Evolutionary conservation across 2,329 filamentous ascomycete species (phyloP), one percentile per base, ranked within the genome.

Genomic region (Clonostachys chloroleuca): DNA sequence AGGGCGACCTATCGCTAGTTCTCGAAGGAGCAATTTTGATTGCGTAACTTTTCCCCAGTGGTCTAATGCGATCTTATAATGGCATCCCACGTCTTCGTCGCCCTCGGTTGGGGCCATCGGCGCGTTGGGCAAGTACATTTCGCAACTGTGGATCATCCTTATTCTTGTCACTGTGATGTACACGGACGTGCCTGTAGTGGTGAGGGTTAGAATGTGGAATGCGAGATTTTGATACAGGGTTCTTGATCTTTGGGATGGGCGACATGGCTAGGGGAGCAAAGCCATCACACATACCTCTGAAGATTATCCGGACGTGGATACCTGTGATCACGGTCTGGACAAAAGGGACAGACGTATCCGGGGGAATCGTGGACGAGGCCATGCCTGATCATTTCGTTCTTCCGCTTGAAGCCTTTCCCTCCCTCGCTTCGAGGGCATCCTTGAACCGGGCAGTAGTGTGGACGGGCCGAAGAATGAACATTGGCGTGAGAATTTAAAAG

Each of bases 291-390:
- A 54, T 75, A 95, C 89, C 92, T 84, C 72, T 96, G 92, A 47
- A 99, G 72, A 73, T 97, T 97, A 65, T 99, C 94, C 34, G 94
- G 94, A 56, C 94, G 78, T 6, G 94, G 94, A 64, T 97, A 97
- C 62, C 87, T 92, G 65, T 96, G 92, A 63, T 96, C 91, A 54
- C 91, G 80, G 59, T 96, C 91, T 2, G 90, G 88, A 64, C 94
- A 99, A 62, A 96, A 97, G 0, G 94, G 94, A 64, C 94, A 99
- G 33, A 96, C 84, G 59, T 97, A 99, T 50, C 92, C 92, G 2
- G 94, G 94, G 8, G 90, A 95, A 54, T 91, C 86, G 60, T 99
- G 94, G 5, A 97, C 94, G 4, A 97, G 78, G 2, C 92, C 92
- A 59, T 87, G 83, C 30, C 83, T 69, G 42, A 86, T 86, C 83